phyloP scores from a whole-genome alignment of 208 protist genomes.

The Blastocrithidia nonstop region DNA sequence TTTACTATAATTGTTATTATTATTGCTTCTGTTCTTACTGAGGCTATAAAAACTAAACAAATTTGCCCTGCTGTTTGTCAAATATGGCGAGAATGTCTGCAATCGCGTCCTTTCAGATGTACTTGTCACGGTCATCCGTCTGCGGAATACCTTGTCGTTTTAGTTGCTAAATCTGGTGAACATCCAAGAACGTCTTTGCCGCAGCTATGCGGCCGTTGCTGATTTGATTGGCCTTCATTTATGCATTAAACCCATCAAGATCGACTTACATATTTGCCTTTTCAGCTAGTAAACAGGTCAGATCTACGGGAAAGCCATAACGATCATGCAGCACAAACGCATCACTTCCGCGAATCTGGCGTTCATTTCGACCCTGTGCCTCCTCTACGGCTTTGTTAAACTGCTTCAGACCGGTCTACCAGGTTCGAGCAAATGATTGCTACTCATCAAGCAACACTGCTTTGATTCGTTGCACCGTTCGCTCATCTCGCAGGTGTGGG shows the following conservation, averaged over 20 bases:
- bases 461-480: slow-evolving; percentile 73
- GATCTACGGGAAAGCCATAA: slow-evolving; percentile 97
- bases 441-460: slow-evolving; percentile 93
- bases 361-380: slow-evolving; percentile 26
- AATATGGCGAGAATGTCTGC: slow-evolving; percentile 75
- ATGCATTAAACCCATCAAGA: slow-evolving; percentile 63
- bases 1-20: too few relatives aligned
- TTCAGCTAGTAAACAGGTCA: slow-evolving; percentile 95
- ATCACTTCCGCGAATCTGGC: slow-evolving; percentile 69
- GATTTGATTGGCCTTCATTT: slow-evolving; percentile 72
- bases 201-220: slow-evolving; percentile 38
- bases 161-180: slow-evolving; percentile 72
- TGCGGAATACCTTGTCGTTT: slow-evolving; percentile 48
- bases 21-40: too few relatives aligned
- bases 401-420: slow-evolving; percentile 89
- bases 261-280: slow-evolving; percentile 87
- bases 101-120: slow-evolving; percentile 78
- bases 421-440: slow-evolving; percentile 90
- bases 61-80: slow-evolving; percentile 46
- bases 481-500: slow-evolving; percentile 80
- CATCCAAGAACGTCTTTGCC: slow-evolving; percentile 74
- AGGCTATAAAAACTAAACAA: slow-evolving; percentile 43
- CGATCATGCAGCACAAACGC: slow-evolving; percentile 92
- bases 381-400: slow-evolving; percentile 78
- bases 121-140: slow-evolving; percentile 93